A percentile compares a stretch with the other conserved stretches of the same genome.
These are phyloP conservation scores for Middelhovenomyces tepae DNA, from an alignment of 805 yeast genomes.

Conservation along the genomic window DNA sequence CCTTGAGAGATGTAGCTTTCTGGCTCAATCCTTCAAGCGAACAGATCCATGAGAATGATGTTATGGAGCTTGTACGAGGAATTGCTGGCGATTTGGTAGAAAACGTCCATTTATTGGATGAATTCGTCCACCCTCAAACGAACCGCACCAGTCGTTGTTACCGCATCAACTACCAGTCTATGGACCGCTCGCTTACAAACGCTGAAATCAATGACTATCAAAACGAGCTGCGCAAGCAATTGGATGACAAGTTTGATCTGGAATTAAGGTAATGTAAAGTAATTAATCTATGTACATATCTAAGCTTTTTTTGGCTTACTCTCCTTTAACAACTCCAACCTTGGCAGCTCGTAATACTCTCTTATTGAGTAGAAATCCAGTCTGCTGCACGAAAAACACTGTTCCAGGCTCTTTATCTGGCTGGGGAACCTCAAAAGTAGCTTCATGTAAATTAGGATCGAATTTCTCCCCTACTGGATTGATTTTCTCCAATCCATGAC, in stretches of 20 bases:
- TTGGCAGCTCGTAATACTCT: slow-evolving; percentile 92
- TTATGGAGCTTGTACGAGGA: slow-evolving; percentile 82
- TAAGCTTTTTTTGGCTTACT: slow-evolving; percentile 16
- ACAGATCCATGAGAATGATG: slow-evolving; percentile 71
- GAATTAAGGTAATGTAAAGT: slow-evolving; percentile 37
- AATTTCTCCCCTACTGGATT: slow-evolving; percentile 79
- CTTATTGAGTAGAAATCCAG: slow-evolving; percentile 76
- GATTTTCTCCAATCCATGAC: slow-evolving; percentile 72
- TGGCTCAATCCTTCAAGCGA: slow-evolving; percentile 53
- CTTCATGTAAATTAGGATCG: slow-evolving; percentile 90
- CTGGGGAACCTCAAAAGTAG: slow-evolving; percentile 78
- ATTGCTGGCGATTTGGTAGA: slow-evolving; percentile 85
- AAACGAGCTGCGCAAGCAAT: slow-evolving; percentile 48
- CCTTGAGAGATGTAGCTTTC: slow-evolving; percentile 81
- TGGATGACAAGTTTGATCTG: slow-evolving; percentile 45
- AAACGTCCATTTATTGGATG: slow-evolving; percentile 69
- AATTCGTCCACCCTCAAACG: slow-evolving; percentile 78
- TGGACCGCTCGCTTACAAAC: slow-evolving; percentile 87
- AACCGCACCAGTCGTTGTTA: slow-evolving; percentile 73
- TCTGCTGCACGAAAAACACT: slow-evolving; percentile 85
- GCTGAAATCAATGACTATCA: slow-evolving; percentile 75
- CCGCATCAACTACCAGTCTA: slow-evolving; percentile 85
- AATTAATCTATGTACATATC: slow-evolving; percentile 5
- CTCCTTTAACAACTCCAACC: slow-evolving; percentile 81
- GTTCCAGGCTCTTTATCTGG: slow-evolving; percentile 89